Evolutionary conservation across 805 yeast species (phyloP).

Genomic region (Hyphopichia homilentoma): DNA sequence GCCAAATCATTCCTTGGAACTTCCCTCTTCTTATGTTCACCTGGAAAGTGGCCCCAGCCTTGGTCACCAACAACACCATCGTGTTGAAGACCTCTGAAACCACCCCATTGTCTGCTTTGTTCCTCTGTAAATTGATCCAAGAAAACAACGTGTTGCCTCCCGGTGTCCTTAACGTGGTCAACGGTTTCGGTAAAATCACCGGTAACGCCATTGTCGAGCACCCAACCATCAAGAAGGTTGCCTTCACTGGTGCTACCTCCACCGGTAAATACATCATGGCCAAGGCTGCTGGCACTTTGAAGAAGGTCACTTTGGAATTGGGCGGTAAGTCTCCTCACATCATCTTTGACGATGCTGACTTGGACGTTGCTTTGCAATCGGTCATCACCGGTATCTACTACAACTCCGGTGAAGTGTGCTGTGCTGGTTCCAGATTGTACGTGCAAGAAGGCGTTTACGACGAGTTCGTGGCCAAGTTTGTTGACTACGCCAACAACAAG

Average conservation of each 20-base stretch:
- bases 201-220: conserved; percentile 80
- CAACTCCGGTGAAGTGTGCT: conserved; percentile 95
- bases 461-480: conserved; percentile 61
- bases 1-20: conserved; percentile 96
- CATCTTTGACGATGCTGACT: conserved; percentile 80
- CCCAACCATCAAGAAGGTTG: conserved; percentile 80
- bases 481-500: conserved; percentile 46
- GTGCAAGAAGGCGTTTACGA: conserved; percentile 86
- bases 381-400: conserved; percentile 81
- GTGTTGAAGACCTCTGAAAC: conserved; percentile 90
- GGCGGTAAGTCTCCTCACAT: conserved; percentile 97
- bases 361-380: conserved; percentile 71
- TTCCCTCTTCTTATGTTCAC: conserved; percentile 92
- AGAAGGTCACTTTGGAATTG: conserved; percentile 89
- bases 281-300: conserved; percentile 74
- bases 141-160: conserved; percentile 82
- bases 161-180: conserved; percentile 83
- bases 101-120: conserved; percentile 86
- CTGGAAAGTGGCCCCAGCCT: conserved; percentile 93
- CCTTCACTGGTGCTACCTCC: conserved; percentile 93
- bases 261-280: conserved; percentile 82
- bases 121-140: conserved; percentile 60
- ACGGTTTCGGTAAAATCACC: conserved; percentile 82
- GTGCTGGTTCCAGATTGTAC: conserved; percentile 90
- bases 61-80: conserved; percentile 85